A percentile compares a stretch with the other conserved stretches of the same genome.
Conservation (phyloP, 176 grass and related monocot genomes). For the Triticum turgidum region DNA sequence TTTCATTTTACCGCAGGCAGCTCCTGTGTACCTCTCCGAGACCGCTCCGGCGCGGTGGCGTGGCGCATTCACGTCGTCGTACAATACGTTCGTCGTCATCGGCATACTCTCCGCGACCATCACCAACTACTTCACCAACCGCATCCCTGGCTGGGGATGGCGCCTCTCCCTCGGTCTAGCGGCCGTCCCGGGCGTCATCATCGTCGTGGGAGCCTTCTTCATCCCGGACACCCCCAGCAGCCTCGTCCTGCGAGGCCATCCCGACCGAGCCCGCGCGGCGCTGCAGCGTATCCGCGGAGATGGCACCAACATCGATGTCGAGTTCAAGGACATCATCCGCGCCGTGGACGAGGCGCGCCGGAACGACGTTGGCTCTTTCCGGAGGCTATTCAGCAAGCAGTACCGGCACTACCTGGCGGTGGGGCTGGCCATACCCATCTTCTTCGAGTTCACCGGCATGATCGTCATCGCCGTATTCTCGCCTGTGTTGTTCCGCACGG, state of each 20-base stretch:
- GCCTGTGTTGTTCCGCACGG: slow-evolving; percentile 59
- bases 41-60: slow-evolving; percentile 63
- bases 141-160: slow-evolving; percentile 60
- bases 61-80: slow-evolving; percentile 67
- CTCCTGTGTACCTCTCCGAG: slow-evolving; percentile 74
- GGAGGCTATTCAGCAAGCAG: slow-evolving; percentile 28
- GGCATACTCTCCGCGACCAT: slow-evolving; percentile 55
- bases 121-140: slow-evolving; percentile 55
- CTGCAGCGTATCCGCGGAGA: slow-evolving; percentile 39
- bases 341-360: slow-evolving; percentile 29
- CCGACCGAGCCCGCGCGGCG: slow-evolving; percentile 34
- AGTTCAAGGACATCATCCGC: slow-evolving; percentile 52
- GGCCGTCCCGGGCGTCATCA: slow-evolving; percentile 32
- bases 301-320: slow-evolving; percentile 34
- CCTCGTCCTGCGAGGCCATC: slow-evolving; percentile 49
- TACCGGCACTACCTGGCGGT: slow-evolving; percentile 54
- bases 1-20: neutral
- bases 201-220: slow-evolving; percentile 44
- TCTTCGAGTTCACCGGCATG: slow-evolving; percentile 61
- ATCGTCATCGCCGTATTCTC: slow-evolving; percentile 54
- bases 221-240: slow-evolving; percentile 62
- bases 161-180: slow-evolving; percentile 72
- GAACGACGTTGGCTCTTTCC: slow-evolving; percentile 49
- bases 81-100: slow-evolving; percentile 54
- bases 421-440: slow-evolving; percentile 44